These are phyloP conservation scores for Rhodofomes roseus DNA, from an alignment of 1,284 basidiomycete genomes.

Conservation along the genomic window DNA sequence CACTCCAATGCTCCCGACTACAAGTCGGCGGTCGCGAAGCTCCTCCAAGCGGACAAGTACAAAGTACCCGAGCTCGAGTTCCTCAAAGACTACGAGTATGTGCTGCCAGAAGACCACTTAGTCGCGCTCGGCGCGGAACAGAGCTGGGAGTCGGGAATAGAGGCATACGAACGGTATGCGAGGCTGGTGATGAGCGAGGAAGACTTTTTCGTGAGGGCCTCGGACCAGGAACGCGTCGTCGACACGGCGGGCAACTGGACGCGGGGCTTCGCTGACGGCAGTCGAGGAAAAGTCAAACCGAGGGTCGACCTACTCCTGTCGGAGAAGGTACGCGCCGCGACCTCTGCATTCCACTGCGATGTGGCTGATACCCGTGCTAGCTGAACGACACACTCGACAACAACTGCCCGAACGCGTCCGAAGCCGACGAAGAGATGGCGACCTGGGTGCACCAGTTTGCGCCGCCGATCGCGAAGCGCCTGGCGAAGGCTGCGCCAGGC, in stretches of 20 bases:
- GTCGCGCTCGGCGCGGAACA: conserved; percentile 69
- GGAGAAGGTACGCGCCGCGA: conserved; percentile 29
- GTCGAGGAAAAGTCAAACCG: conserved; percentile 29
- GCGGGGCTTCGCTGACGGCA: conserved; percentile 45
- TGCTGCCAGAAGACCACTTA: conserved; percentile 57
- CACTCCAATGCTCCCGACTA: conserved; percentile 34
- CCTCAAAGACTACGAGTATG: conserved; percentile 54
- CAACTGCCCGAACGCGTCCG: conserved; percentile 57
- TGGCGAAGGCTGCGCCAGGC: conserved; percentile 59
- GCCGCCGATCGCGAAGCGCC: conserved; percentile 49
- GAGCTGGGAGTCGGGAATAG: conserved; percentile 55
- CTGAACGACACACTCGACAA: conserved; percentile 75
- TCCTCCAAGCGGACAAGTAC: conserved; percentile 42
- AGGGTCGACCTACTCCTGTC: conserved; percentile 47
- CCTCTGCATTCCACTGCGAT: not conserved
- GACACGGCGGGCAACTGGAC: conserved; percentile 72
- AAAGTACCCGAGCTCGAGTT: conserved; percentile 54
- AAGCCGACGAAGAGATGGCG: conserved; percentile 39
- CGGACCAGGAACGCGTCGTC: conserved; percentile 58
- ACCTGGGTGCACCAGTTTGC: conserved; percentile 57
- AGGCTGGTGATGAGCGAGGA: conserved; percentile 38
- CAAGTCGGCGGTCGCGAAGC: conserved; percentile 32
- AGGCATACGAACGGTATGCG: conserved; percentile 48
- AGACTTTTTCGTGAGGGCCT: conserved; percentile 65
- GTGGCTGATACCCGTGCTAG: conserved; percentile 15